Conservation (phyloP, 257 asterid genomes). For the Solanum chmielewskii region DNA sequence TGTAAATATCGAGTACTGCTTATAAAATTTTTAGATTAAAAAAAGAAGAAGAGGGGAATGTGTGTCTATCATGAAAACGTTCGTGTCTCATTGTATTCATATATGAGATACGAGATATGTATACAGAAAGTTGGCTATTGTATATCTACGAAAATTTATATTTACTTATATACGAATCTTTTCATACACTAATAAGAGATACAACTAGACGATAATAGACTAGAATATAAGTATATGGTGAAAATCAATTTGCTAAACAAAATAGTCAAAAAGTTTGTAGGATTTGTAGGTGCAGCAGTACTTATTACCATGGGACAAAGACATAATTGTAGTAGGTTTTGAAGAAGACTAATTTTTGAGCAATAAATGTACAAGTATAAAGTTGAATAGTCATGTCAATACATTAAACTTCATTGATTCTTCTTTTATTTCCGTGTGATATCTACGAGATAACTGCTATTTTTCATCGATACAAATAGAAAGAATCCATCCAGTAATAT, state of each 20-base stretch:
- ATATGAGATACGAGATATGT: no score
- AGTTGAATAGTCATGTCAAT: not conserved
- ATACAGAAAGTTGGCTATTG: no score
- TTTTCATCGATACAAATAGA: not conserved
- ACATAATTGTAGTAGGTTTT: not conserved
- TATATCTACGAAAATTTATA: no score
- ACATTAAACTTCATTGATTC: not conserved
- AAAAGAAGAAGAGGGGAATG: no score
- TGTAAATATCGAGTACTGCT: no score
- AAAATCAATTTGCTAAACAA: no score
- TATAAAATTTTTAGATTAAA: no score
- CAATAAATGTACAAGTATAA: not conserved
- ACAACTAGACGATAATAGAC: not conserved
- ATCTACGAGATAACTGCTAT: no score
- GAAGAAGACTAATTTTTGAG: not conserved
- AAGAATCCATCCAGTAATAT: not conserved
- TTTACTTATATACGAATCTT: no score
- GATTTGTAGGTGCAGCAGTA: not conserved
- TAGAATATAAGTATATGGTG: not conserved
- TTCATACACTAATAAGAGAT: not conserved
- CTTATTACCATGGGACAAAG: not conserved
- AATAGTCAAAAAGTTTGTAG: not conserved
- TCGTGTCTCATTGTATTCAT: no score
- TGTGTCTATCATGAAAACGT: no score
- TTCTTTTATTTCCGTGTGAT: no score